These are phyloP conservation scores for Extremus antarcticus DNA, from an alignment of 495 filamentous ascomycete species.

Conservation along the genomic window DNA sequence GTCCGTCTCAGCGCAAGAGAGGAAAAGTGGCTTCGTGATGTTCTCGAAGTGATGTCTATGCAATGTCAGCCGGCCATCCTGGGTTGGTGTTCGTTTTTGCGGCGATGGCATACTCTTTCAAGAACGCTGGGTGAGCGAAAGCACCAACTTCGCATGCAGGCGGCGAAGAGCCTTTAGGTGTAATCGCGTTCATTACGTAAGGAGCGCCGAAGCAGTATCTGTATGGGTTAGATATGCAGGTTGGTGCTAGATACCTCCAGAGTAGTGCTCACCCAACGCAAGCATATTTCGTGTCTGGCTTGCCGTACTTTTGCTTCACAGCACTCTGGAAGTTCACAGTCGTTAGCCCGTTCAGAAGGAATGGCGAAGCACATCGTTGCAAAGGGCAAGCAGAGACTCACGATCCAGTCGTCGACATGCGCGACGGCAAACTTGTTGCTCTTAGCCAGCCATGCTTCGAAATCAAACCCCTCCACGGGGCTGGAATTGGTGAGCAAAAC, in stretches of 20 bases:
- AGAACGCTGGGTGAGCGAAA: background rate
- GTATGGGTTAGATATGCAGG: background rate
- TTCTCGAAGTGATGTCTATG: background rate
- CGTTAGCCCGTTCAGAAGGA: too few species aligned
- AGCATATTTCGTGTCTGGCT: background rate
- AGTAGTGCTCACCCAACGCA: background rate
- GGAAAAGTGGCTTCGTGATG: background rate
- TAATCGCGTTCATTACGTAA: background rate
- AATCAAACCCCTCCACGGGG: background rate
- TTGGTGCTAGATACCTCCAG: background rate
- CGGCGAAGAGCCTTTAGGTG: background rate
- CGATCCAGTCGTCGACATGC: background rate
- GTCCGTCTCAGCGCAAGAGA: background rate
- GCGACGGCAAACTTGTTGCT: background rate
- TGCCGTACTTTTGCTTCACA: background rate
- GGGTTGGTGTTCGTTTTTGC: too few species aligned
- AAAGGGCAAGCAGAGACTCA: background rate
- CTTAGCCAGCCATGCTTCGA: constrained; percentile 1
- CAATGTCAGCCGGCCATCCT: background rate
- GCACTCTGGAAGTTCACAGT: too few species aligned
- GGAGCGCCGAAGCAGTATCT: background rate
- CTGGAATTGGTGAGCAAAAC: too few species aligned
- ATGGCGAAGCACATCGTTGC: background rate
- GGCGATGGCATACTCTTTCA: background rate
- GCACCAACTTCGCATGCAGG: background rate